Evolutionary conservation across 2,329 filamentous ascomycete species (phyloP), one percentile per base, ranked within the genome.

Genomic region (Cladosporium sp.): DNA sequence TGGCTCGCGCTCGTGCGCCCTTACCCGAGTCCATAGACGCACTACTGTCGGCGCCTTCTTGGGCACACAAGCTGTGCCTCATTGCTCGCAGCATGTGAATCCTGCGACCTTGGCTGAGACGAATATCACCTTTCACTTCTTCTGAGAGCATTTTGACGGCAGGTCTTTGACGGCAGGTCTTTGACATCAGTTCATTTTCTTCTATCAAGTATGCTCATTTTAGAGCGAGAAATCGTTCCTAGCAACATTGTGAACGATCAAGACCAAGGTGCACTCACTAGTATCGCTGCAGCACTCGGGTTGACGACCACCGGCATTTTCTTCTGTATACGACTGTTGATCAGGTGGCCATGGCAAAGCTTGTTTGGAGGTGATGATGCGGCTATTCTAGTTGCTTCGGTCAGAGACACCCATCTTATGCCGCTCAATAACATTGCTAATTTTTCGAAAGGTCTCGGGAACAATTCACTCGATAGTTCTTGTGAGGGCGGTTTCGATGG

Each of bases 311-410:
- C 19, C 8, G 25, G 44, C 8, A 36, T 56, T 6, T 47, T 53
- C 36, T 13, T 53, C 48, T 24, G 15, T n/a, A 34, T 49, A 7
- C 49, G 56, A n/a, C 19, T 58, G 47, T 25, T 45, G 47, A 53
- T 44, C 35, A 42, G 56, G 20, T 58, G 56, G 56, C 56, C 56
- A 10, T 58, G 56, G 56, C 15, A 24, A 25, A 34, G 24, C 24
- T 36, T 58, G 22, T 58, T 53, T 35, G 56, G 48, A 3, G 45
- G 32, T n/a, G 56, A 58, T 28, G 56, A 58, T 42, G 28, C 20
- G n/a, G 35, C 35, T 19, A 37, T 37, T 9, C 37, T 32, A 13
- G 8, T 47, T 34, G 48, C 56, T 34, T 42, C 47, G 36, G 48
- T 58, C 25, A 35, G 35, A 20, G n/a, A 40, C 8, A 9, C 17